phyloP scores from a whole-genome alignment of 106 monocot genomes.

The Allium sativum region DNA sequence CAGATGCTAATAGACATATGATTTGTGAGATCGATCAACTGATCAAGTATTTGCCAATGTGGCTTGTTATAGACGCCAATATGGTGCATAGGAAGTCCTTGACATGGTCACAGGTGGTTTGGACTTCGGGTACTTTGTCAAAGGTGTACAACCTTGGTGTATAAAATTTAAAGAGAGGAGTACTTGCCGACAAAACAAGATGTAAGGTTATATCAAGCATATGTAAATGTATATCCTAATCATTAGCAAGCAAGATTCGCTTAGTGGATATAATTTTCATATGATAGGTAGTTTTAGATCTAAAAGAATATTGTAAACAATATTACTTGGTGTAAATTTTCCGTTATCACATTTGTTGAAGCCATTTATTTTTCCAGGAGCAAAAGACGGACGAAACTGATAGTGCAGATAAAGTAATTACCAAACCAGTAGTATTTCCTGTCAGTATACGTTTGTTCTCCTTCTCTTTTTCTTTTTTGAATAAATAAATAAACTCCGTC shows the following conservation, averaged over 20 bases:
- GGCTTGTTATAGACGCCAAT: no score
- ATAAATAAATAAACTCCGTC: background rate
- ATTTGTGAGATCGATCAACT: no score
- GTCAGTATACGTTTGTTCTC: slow-evolving; percentile 17
- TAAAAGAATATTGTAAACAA: background rate
- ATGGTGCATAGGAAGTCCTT: no score
- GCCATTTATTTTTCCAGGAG: slow-evolving; percentile 34
- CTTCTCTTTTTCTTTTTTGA: background rate
- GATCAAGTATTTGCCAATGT: no score
- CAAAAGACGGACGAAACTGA: slow-evolving; percentile 55
- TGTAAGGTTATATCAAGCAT: no score
- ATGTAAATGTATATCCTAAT: no score
- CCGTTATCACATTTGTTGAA: slow-evolving; percentile 4
- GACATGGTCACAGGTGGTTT: no score
- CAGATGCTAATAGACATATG: no score
- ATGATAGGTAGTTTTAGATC: background rate
- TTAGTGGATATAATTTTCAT: background rate
- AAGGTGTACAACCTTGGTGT: no score
- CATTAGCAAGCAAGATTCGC: background rate
- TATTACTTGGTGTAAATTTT: background rate
- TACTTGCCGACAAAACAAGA: no score
- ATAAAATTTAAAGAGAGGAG: no score
- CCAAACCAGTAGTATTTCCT: slow-evolving; percentile 60
- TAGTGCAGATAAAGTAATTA: slow-evolving; percentile 63
- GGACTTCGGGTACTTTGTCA: no score